These are phyloP conservation scores for Friedmanniomyces endolithicus DNA, from an alignment of 495 filamentous ascomycete genomes.

Conservation along the genomic window DNA sequence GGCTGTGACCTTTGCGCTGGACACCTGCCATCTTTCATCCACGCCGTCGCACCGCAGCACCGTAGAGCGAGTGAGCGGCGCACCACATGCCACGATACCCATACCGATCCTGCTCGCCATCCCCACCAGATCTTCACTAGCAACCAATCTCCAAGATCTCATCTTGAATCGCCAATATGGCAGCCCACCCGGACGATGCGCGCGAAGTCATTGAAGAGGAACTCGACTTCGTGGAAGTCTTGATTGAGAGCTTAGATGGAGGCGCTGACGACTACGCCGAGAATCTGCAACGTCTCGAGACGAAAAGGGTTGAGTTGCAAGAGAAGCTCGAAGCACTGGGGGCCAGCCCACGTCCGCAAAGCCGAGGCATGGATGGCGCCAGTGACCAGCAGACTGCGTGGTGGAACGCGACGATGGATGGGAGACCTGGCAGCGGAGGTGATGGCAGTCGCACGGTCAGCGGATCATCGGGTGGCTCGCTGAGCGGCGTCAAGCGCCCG, in stretches of 20 bases:
- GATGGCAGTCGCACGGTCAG: background rate
- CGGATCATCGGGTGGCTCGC: background rate
- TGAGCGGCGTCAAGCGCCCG: slow-evolving; percentile 13
- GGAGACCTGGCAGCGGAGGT: background rate
- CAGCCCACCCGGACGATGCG: slow-evolving; percentile 5
- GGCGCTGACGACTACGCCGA: slow-evolving; percentile 18
- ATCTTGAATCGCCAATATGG: no score
- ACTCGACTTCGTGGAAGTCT: slow-evolving; percentile 16
- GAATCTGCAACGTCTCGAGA: slow-evolving; percentile 2
- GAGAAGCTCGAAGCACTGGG: background rate
- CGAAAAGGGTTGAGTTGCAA: slow-evolving; percentile 8
- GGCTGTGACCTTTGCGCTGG: background rate
- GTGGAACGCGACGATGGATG: slow-evolving; percentile 2
- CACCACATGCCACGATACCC: no score
- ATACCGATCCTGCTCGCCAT: no score
- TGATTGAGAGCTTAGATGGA: slow-evolving; percentile 20
- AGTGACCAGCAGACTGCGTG: background rate
- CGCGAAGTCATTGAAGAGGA: slow-evolving; percentile 23
- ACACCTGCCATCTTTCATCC: background rate
- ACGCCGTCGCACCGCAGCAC: background rate
- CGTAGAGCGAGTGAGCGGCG: background rate
- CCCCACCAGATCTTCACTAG: no score
- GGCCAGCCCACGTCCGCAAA: background rate
- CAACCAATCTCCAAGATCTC: no score
- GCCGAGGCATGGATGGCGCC: slow-evolving; percentile 2